These are phyloP conservation scores for Lipomyces yamanashiensis DNA, from an alignment of 805 yeast genomes.

Conservation along the genomic window DNA sequence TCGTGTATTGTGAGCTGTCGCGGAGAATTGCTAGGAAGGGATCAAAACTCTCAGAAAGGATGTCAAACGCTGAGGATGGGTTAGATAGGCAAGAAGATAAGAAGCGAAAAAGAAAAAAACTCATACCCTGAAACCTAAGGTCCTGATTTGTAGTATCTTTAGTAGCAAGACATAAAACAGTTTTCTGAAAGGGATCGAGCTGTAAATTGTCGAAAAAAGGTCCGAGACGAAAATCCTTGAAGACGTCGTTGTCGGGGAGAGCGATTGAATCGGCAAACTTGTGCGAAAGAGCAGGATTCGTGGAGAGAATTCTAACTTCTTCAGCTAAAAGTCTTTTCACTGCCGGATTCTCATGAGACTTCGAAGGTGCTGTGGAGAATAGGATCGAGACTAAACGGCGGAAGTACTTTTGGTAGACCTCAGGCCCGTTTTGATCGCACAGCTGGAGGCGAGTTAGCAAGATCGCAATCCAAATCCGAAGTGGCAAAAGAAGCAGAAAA, in stretches of 20 bases:
- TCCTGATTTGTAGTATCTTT: constrained; percentile 18
- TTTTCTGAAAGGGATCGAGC: constrained; percentile 39
- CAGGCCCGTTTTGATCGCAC: constrained; percentile 46
- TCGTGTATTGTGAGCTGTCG: constrained; percentile 12
- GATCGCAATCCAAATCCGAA: background rate
- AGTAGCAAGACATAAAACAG: constrained; percentile 36
- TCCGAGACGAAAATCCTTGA: constrained; percentile 43
- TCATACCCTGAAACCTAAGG: constrained; percentile 27
- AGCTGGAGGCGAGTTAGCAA: constrained; percentile 41
- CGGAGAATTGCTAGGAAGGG: constrained; percentile 14
- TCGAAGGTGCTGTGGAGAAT: constrained; percentile 23
- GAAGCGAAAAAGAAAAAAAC: background rate
- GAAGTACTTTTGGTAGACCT: constrained; percentile 46
- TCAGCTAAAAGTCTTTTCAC: constrained; percentile 35
- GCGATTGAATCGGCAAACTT: constrained; percentile 28
- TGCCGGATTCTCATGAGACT: constrained; percentile 41
- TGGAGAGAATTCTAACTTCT: constrained; percentile 23
- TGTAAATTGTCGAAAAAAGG: constrained; percentile 44
- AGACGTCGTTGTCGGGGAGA: constrained; percentile 38
- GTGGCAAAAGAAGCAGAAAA: background rate
- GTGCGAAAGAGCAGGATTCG: constrained; percentile 26
- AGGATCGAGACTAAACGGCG: constrained; percentile 42
- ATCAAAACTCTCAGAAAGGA: constrained; percentile 20
- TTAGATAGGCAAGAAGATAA: constrained; percentile 1
- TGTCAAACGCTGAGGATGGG: constrained; percentile 18